Evolutionary conservation across 202 grass and related monocot species (phyloP), one percentile per base, ranked within the genome.

Genomic region (Tripidium arundinaceum): DNA sequence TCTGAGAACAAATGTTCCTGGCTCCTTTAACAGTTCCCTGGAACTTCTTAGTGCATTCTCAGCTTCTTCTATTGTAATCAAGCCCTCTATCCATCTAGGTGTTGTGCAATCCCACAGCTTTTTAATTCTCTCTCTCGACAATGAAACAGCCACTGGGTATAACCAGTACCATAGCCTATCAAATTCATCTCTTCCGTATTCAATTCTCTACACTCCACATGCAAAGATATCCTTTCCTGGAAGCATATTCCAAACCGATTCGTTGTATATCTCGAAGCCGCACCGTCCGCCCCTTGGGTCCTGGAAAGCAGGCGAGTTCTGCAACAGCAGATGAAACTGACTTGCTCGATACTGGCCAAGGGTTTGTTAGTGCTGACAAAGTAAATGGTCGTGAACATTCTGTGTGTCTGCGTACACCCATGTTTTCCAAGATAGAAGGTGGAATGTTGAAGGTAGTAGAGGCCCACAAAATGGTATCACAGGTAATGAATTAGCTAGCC

Each of bases 141-240:
- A 77, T 39, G 92, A 83, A 83, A 62, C 69, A 81, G 92, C 92
- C 33, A 98, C 95, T 47, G 92, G 95, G 64, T 93, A 98, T 73
- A 98, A 63, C 95, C 95, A 98, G 72, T 88, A 80, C 95, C 95
- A 98, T 74, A 98, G 74, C 79, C 88, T 93, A 59, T 93, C 86
- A 78, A 98, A 98, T 69, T 95, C 88, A 2, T 89, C 80, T 98
- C 38, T 98, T 98, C 74, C 86, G 88, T 77, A 84, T 95, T 90
- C 86, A 79, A 74, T 95, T 98, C 84, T 89, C 80, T 45, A 80
- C 80, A 66, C 68, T 86, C 64, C 60, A 87, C 79, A 45, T 55
- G 24, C 82, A 68, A 81, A 93, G 81, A 85, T 91, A 94, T 86
- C 84, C 96, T 79, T 98, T 98, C 83, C 81, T 93, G 79, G 96